Evolutionary conservation across 257 asterid genomes (phyloP).

Genomic region (Buddleja alternifolia): DNA sequence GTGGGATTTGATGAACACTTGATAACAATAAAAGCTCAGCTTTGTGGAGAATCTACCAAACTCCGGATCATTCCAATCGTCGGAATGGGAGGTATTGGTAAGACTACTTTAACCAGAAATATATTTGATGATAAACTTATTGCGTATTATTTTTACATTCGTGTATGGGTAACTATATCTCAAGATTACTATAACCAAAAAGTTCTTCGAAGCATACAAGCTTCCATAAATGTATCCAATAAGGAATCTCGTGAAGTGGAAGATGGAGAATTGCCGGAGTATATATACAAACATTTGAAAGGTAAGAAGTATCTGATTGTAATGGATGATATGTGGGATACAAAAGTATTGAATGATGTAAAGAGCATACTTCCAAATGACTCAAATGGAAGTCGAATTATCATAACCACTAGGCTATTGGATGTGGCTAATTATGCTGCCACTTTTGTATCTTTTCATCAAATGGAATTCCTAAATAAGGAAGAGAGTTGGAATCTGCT

Average conservation of each 20-base stretch:
- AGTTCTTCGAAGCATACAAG: neutral
- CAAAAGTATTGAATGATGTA: constrained; percentile 10
- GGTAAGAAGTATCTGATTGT: constrained; percentile 15
- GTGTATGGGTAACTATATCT: constrained; percentile 19
- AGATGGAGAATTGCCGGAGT: neutral
- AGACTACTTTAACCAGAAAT: constrained; percentile 29
- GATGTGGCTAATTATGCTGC: neutral
- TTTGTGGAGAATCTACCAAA: neutral
- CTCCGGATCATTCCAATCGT: constrained; percentile 25
- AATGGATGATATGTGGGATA: constrained; percentile 25
- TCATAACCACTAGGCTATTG: neutral
- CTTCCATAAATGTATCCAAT: neutral
- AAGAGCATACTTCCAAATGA: constrained; percentile 15
- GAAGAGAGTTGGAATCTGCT: neutral
- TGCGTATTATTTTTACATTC: constrained; percentile 16
- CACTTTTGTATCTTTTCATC: neutral
- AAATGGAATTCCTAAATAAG: neutral
- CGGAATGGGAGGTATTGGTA: constrained; percentile 39
- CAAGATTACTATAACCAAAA: neutral
- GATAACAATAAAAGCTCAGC: neutral
- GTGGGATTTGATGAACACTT: neutral
- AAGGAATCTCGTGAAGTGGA: neutral
- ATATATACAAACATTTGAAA: neutral
- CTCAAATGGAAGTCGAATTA: neutral
- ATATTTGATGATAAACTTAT: neutral